Conservation (phyloP, 257 asterid species). For the Vinca minor region DNA sequence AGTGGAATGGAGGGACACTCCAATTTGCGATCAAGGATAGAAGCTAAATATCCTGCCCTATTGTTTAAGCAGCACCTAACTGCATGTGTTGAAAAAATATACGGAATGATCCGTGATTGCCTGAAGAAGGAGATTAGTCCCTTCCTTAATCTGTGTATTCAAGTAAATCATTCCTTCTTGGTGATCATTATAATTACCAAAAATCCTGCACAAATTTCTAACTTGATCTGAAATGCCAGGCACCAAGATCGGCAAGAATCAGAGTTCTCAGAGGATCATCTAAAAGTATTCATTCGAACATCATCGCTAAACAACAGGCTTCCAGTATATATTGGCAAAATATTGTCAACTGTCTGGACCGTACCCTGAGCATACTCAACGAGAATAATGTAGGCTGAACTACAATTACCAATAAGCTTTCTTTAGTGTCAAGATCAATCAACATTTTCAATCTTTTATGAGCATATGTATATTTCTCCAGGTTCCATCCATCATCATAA, state of each 20-base stretch:
- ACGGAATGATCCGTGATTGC: slow-evolving; percentile 80
- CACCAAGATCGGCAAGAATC: slow-evolving; percentile 77
- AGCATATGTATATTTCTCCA: slow-evolving; percentile 24
- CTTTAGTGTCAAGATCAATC: slow-evolving; percentile 11
- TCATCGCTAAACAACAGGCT: slow-evolving; percentile 59
- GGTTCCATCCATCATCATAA: slow-evolving; percentile 64
- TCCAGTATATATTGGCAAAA: slow-evolving; percentile 75
- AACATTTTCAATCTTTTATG: slow-evolving; percentile 1
- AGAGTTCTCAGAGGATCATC: slow-evolving; percentile 66
- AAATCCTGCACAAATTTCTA: slow-evolving; percentile 6
- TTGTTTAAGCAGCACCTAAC: slow-evolving; percentile 86
- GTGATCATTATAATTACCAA: slow-evolving; percentile 3
- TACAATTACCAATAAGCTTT: slow-evolving; percentile 11
- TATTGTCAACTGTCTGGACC: slow-evolving; percentile 59
- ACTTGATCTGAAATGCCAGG: slow-evolving; percentile 39
- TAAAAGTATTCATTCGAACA: slow-evolving; percentile 55
- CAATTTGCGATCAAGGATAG: slow-evolving; percentile 54
- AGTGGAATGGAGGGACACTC: slow-evolving; percentile 88
- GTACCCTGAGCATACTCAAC: slow-evolving; percentile 53
- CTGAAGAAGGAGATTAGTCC: slow-evolving; percentile 81
- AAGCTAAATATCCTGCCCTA: slow-evolving; percentile 86
- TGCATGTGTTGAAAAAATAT: slow-evolving; percentile 87
- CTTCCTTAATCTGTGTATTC: slow-evolving; percentile 74
- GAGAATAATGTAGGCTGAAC: slow-evolving; percentile 52
- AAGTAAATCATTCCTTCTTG: slow-evolving; percentile 36